Evolutionary conservation across 2,329 filamentous ascomycete species (phyloP).

Genomic region (Coniochaeta ligniaria): DNA sequence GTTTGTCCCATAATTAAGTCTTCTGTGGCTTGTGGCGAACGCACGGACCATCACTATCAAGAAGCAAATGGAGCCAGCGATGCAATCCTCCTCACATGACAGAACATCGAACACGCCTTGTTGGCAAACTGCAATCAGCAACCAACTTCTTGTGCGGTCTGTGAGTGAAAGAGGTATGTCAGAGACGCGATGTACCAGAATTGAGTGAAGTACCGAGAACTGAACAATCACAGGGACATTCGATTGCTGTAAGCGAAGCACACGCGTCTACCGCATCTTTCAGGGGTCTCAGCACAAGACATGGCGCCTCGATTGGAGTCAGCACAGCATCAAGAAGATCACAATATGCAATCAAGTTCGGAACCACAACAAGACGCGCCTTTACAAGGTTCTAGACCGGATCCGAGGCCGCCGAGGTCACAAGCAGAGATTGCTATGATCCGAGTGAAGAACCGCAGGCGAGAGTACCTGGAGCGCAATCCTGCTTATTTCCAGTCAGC

Average conservation of each 20-base stretch:
- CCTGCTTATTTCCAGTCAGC: conserved; percentile 59
- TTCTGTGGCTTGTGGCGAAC: neutral
- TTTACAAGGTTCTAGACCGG: conserved; percentile 24
- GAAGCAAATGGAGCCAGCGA: neutral
- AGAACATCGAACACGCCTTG: neutral
- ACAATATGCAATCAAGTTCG: neutral
- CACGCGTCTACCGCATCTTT: neutral
- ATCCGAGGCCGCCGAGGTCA: conserved; percentile 36
- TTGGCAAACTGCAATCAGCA: neutral
- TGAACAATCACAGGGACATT: neutral
- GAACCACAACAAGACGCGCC: neutral
- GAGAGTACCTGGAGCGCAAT: conserved; percentile 66
- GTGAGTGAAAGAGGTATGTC: neutral
- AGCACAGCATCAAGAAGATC: neutral
- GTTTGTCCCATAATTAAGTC: neutral
- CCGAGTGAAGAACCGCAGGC: conserved; percentile 65
- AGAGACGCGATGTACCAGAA: neutral
- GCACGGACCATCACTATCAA: neutral
- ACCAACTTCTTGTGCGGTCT: too few relatives aligned
- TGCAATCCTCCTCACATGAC: neutral
- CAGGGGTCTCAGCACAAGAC: neutral
- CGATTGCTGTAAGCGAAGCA: neutral
- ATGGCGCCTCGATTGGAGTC: neutral
- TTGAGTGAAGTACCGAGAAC: neutral
- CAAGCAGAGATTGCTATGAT: conserved; percentile 37